These are phyloP conservation scores for Neobulgaria alba DNA, from an alignment of 2,329 filamentous ascomycete genomes.

Conservation along the genomic window DNA sequence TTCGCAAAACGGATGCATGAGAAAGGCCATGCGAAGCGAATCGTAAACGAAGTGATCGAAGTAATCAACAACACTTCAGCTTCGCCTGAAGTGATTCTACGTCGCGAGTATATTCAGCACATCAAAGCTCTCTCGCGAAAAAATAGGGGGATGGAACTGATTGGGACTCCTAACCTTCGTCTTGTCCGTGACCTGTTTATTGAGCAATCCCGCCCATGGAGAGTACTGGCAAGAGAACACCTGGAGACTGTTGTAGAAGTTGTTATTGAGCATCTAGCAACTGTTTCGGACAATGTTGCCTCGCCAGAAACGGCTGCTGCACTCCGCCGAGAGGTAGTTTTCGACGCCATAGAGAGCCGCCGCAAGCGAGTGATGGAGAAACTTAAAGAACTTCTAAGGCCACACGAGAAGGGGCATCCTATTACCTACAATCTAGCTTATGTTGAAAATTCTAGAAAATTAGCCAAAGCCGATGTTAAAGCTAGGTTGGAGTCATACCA, in stretches of 20 bases:
- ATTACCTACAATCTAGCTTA: slow-evolving; percentile 31
- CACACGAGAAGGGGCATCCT: slow-evolving; percentile 34
- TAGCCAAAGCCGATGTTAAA: not conserved
- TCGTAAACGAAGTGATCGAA: not conserved
- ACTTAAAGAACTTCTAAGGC: slow-evolving; percentile 36
- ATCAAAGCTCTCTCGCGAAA: not conserved
- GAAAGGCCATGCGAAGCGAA: not conserved
- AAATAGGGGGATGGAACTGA: not conserved
- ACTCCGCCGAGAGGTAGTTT: slow-evolving; percentile 31
- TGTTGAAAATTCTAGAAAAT: not conserved
- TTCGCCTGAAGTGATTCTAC: not conserved
- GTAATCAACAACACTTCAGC: not conserved
- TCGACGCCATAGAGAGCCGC: slow-evolving; percentile 30
- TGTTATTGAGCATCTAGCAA: slow-evolving; percentile 29
- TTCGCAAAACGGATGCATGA: slow-evolving; percentile 12
- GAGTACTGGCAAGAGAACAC: slow-evolving; percentile 4
- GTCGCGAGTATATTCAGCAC: not conserved
- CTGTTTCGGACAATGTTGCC: slow-evolving; percentile 22
- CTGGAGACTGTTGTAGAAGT: slow-evolving; percentile 13
- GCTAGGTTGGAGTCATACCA: not conserved
- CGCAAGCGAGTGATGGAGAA: slow-evolving; percentile 18
- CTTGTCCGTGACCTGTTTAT: slow-evolving; percentile 15
- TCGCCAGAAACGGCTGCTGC: slow-evolving; percentile 29
- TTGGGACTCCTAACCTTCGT: slow-evolving; percentile 9
- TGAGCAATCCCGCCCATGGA: slow-evolving; percentile 9